Base-by-base conservation (phyloP, 1,284 basidiomycete genomes). In the Gomphus bonarii region DNA sequence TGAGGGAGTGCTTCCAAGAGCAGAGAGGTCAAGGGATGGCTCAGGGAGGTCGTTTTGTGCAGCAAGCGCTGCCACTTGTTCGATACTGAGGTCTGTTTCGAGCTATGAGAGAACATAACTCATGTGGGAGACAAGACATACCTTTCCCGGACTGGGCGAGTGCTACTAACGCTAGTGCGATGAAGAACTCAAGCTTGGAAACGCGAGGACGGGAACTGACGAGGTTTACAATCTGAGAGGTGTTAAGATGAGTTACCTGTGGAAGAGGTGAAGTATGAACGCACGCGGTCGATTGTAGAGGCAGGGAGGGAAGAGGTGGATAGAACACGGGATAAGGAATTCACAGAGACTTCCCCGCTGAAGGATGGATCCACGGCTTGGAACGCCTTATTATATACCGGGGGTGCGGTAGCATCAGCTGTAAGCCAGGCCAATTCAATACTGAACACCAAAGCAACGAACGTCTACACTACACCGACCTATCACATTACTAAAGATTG, bases 171-270 rank as follows among this genome's bases (percentile, higher is more conserved):
- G 89, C 91, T 18, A 95, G 70, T 14, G 91, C 87, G 30, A 92
- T 86, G 68, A 89, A 94, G 72, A 94, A 92, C 66, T 95, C 91
- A 58, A 85, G 78, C 63, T 82, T 88, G 10, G 88, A 88, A 46
- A 95, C 85, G 40, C 86, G 76, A 30, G 86, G 77, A 58, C 80
- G 76, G 36, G 83, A 82, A 70, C 85, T 89, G 52, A 88, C 88
- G 35, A 91, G 74, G 67, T 84, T 90, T 54, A 93, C 84, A 62
- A 93, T 91, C 89, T 92, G 42, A 16, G 33, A 38, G 58, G 40
- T 40, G 33, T 36, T n/a, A 38, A 20, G 53, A 46, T 49, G 49
- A 20, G 18, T 51, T 20, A 22, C 30, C 46, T 48, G 31, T 20
- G 11, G 42, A 53, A 40, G 50, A 54, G 36, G 18, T 22, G 22